phyloP scores from a whole-genome alignment of 2,329 filamentous ascomycete genomes.

The Calonectria pteridis region DNA sequence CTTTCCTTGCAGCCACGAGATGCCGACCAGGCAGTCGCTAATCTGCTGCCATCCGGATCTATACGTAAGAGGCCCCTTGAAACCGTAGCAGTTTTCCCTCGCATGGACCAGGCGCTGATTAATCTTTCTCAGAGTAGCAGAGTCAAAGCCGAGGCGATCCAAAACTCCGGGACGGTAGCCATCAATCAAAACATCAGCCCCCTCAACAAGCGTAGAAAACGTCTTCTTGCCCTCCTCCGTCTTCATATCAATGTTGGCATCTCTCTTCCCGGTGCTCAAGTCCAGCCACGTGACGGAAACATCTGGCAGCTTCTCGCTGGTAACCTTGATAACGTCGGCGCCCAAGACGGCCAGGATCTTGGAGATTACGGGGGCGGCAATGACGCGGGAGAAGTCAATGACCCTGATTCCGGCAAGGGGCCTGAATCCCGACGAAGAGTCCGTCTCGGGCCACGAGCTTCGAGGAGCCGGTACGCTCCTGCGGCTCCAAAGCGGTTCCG shows the following conservation, averaged over 20 bases:
- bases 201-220: slow-evolving; percentile 41
- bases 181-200: slow-evolving; percentile 51
- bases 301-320: slow-evolving; percentile 48
- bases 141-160: slow-evolving; percentile 48
- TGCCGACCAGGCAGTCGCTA: slow-evolving; percentile 52
- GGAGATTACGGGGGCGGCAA: slow-evolving; percentile 50
- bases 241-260: slow-evolving; percentile 49
- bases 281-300: slow-evolving; percentile 48
- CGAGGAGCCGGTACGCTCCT: slow-evolving; percentile 35
- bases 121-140: slow-evolving; percentile 22
- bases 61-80: slow-evolving; percentile 47
- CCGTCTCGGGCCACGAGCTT: slow-evolving; percentile 20
- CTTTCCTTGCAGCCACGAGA: slow-evolving; percentile 51
- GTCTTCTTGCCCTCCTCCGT: slow-evolving; percentile 41
- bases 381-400: slow-evolving; percentile 51
- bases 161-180: slow-evolving; percentile 51
- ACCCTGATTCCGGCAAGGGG: slow-evolving; percentile 50
- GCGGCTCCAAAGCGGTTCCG: slow-evolving; percentile 5
- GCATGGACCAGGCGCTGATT: slow-evolving; percentile 48
- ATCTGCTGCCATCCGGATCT: slow-evolving; percentile 55
- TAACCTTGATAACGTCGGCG: slow-evolving; percentile 50
- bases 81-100: slow-evolving; percentile 53
- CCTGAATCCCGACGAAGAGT: slow-evolving; percentile 32
- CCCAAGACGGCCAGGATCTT: slow-evolving; percentile 49
- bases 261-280: slow-evolving; percentile 51